These are phyloP conservation scores for Zygosaccharomyces rouxii DNA, from an alignment of 805 yeast species.

Conservation along the genomic window DNA sequence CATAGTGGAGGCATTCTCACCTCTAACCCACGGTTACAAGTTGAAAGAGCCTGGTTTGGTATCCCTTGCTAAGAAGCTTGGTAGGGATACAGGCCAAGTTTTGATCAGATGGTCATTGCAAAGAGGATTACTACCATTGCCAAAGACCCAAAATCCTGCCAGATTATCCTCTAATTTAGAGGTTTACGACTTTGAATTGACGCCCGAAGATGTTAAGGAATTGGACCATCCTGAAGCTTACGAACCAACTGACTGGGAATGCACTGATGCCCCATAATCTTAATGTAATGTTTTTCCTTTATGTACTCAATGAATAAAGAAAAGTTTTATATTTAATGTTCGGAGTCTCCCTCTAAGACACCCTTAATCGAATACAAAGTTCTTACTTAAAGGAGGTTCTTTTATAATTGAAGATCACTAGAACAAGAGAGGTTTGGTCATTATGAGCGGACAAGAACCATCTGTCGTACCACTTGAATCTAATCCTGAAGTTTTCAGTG, in stretches of 20 bases:
- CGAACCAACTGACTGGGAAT: constrained; percentile 77
- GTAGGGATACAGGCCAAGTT: constrained; percentile 55
- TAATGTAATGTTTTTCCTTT: background rate
- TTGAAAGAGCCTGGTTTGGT: constrained; percentile 51
- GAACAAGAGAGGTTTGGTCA: background rate
- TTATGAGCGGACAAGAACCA: constrained; percentile 9
- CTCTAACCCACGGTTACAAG: constrained; percentile 62
- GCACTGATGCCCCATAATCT: constrained; percentile 53
- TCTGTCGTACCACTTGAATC: constrained; percentile 85
- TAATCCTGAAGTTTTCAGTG: constrained; percentile 77
- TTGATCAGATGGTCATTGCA: constrained; percentile 69
- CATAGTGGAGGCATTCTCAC: constrained; percentile 71
- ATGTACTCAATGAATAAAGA: background rate
- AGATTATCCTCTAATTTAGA: constrained; percentile 55
- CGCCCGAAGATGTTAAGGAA: constrained; percentile 38
- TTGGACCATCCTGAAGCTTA: constrained; percentile 52
- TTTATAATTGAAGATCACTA: too few relatives aligned
- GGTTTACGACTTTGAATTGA: constrained; percentile 47
- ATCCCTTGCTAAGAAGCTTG: constrained; percentile 46
- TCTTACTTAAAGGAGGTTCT: background rate
- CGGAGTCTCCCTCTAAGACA: background rate
- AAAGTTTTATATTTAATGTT: background rate
- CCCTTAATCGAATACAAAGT: background rate
- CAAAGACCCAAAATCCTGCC: constrained; percentile 52
- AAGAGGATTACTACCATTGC: constrained; percentile 68